Conservation (phyloP, 164 flowering plant species). For the Aristolochia contorta region DNA sequence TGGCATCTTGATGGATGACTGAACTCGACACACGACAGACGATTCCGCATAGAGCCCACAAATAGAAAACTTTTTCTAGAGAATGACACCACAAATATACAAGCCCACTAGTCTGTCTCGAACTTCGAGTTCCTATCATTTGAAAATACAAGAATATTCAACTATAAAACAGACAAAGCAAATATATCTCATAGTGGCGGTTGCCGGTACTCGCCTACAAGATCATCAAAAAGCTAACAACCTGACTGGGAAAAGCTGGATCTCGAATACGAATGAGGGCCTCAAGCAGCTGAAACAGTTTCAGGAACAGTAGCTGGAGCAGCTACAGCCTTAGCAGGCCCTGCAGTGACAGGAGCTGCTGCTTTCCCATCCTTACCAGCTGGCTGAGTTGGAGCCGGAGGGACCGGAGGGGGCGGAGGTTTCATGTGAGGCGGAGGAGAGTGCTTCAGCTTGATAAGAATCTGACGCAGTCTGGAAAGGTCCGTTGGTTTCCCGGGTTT, state of each 20-base stretch:
- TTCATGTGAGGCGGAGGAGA: constrained; percentile 57
- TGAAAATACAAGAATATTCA: no score
- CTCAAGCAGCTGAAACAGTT: constrained; percentile 16
- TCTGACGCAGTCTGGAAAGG: constrained; percentile 66
- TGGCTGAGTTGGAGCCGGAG: constrained; percentile 18
- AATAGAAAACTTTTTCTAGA: no score
- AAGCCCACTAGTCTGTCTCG: no score
- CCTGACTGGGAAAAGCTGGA: background rate
- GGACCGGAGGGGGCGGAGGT: constrained; percentile 33
- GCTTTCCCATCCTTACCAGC: constrained; percentile 19
- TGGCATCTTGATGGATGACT: no score
- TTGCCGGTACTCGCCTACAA: background rate
- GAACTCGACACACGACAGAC: no score
- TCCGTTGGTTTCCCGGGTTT: constrained; percentile 87
- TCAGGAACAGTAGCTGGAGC: constrained; percentile 2
- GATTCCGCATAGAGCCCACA: no score
- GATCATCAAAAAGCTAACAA: background rate
- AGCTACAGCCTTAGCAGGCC: constrained; percentile 10
- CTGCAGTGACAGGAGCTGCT: constrained; percentile 5
- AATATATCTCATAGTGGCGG: no score
- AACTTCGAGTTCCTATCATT: no score
- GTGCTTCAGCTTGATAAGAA: constrained; percentile 61
- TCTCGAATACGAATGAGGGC: background rate
- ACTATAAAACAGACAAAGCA: no score
- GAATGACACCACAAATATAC: no score